Evolutionary conservation across 2,329 filamentous ascomycete species (phyloP), one percentile per base, ranked within the genome.

Genomic region (Epichloe typhina): DNA sequence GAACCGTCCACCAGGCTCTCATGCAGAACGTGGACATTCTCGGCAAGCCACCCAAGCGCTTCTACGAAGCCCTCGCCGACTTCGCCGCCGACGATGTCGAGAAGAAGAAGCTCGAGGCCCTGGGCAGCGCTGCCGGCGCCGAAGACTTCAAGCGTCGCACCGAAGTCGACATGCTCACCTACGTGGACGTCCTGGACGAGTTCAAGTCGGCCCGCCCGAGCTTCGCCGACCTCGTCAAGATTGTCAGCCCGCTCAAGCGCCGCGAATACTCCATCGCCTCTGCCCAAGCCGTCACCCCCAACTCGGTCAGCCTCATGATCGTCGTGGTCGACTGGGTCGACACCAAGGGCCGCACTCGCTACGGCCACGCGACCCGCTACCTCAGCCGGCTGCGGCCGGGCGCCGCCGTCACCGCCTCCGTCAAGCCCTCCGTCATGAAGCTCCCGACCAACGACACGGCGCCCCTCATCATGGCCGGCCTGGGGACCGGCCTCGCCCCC

Each of bases 371-470:
- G 7, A 96, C 91, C 11, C 84, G 85, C 57, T 98, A 94, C 74
- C 82, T 98, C 57, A 84, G 84, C 68, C 67, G 73, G 31, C 83
- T 98, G 37, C 76, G 77, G 12, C 73, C 87, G 12, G 93, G 93
- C 48, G 73, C 86, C 38, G 74, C 84, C 36, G 82, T 98, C 56
- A 95, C 90, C 3, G 93, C 88, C 52, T 95, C 87, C 36, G 89
- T 98, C 66, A 98, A 98, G 75, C 88, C 93, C 0, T 96, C 89
- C 23, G 93, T 97, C 58, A 98, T 98, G 93, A 98, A 97, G 73
- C 79, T 98, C n/a, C 93, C 93, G 5, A 71, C 79, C 54, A 84
- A 83, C 65, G 84, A 90, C 59, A 93, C 88, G 38, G 88, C 91
- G 46, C 93, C 93, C 40, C 83, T 98, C 64, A 96, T 98, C 75